Conservation (phyloP, 2,329 filamentous ascomycete genomes). For the Zymoseptoria tritici region DNA sequence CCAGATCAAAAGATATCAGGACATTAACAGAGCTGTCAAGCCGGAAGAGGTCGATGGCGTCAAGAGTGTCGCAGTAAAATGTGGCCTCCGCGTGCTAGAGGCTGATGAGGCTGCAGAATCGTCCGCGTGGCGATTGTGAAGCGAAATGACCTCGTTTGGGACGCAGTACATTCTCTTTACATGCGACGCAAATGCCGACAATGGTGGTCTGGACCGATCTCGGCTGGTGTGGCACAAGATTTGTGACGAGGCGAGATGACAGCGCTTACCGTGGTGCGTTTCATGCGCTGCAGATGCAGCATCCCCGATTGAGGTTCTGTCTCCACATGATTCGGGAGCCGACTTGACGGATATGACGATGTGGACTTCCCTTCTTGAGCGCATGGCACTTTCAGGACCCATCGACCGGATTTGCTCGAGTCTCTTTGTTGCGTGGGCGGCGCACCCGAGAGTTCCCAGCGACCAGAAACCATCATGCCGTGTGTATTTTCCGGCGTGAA, state of each 20-base stretch:
- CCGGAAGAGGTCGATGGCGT: conserved; percentile 60
- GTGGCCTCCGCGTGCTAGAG: conserved; percentile 72
- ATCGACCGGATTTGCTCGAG: not conserved
- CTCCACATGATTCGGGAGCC: not conserved
- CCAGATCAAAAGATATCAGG: conserved; percentile 57
- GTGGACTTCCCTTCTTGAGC: not conserved
- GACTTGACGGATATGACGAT: not conserved
- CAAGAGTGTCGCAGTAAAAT: conserved; percentile 58
- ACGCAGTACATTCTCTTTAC: not conserved
- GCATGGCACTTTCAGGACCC: not conserved
- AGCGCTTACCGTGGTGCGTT: not conserved
- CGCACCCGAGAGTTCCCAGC: not conserved
- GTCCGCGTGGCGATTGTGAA: conserved; percentile 1
- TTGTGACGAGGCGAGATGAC: not conserved
- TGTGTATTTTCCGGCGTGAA: not conserved
- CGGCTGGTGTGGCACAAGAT: not conserved
- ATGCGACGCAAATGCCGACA: not conserved
- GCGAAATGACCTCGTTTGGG: not conserved
- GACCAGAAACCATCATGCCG: not conserved
- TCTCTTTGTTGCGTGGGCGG: not conserved
- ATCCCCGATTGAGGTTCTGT: not conserved
- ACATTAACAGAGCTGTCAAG: conserved; percentile 68
- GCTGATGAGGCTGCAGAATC: conserved; percentile 18
- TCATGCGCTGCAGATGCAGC: not conserved
- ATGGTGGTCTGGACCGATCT: not conserved